Evolutionary conservation across 176 grass and related monocot species (phyloP), one percentile per base, ranked within the genome.

Genomic region (Eleusine coracana): DNA sequence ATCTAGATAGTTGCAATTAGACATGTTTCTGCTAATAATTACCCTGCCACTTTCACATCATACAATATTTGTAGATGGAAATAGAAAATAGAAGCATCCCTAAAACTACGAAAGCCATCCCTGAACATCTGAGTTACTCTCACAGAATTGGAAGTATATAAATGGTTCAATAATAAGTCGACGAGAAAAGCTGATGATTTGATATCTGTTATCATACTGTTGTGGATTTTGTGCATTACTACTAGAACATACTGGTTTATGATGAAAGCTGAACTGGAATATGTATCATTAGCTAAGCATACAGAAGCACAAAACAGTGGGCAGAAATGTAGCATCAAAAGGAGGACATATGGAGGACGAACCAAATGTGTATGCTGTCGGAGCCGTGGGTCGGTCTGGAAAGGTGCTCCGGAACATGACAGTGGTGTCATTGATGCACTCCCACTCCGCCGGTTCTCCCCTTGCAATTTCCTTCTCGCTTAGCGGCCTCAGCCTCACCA

Each of bases 351-450:
- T 49, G 45, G 73, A 41, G 54, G 23, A 91, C 89, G 82, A 34
- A 99, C 96, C 96, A 77, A 99, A 99, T 60, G 96, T 80, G 80
- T 89, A 99, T 8, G 96, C 96, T 0, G 89, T 88, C 21, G 91
- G 96, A 45, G 83, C 78, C 11, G 92, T 92, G 3, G 93, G 80
- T 31, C 96, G 93, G 17, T 99, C 93, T 3, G 82, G 91, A 39
- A 94, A 88, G 46, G 87, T 94, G 63, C 87, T 96, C 75, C 96
- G 91, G 51, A 94, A 96, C 66, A 99, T 94, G 79, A 99, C 34
- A 23, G 96, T 96, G 39, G 83, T 87, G 72, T 99, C 96, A 60
- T 94, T 94, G 89, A 99, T 96, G 91, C 96, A 99, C 82, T 99
- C 96, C 91, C 93, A 99, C 66, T 99, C 93, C 0, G 80, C 86